Evolutionary conservation across 2,329 filamentous ascomycete species (phyloP), one percentile per base, ranked within the genome.

Genomic region (Fusarium oxysporum): DNA sequence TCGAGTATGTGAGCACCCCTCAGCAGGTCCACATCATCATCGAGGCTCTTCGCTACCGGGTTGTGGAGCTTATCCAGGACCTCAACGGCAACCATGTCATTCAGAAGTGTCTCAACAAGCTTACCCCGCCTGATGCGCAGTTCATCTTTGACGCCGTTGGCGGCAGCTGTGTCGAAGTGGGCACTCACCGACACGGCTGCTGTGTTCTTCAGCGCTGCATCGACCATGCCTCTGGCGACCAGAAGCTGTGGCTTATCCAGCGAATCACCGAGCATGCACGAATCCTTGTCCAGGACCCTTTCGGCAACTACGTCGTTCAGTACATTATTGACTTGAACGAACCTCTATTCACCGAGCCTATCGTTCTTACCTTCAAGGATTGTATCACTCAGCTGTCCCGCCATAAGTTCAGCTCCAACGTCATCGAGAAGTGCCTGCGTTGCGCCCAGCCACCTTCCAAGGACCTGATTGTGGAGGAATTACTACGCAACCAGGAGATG

Each of bases 371-470:
- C 78, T 98, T 99, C 85, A 85, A 88, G 62, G 92, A 92, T 77
- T 88, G 87, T 86, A 93, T 90, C 85, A 92, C 81, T 79, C 88
- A 82, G 83, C 89, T 89, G 21, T 98, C 96, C 10, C 95, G 95
- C 81, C 96, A 99, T 86, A 99, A 99, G 84, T 99, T 99, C 86
- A 98, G 95, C 85, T 98, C 96, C 78, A 99, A 99, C 77, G 96
- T 99, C 65, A 96, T 99, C 72, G 96, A 99, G 86, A 99, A 99
- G 82, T 95, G 93, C 78, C 85, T 98, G 66, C 94, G 96, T 63
- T 97, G 94, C 80, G 92, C 95, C 40, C 90, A 93, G 68, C 86
- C 90, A 30, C 86, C 89, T 14, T 92, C 92, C 57, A 95, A 92
- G 80, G 92, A 94, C 76, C 87, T 92, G 81, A 92, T 99, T 83